These are phyloP conservation scores for Cucumis variabilis DNA, from an alignment of 331 rosid genomes.

Conservation along the genomic window DNA sequence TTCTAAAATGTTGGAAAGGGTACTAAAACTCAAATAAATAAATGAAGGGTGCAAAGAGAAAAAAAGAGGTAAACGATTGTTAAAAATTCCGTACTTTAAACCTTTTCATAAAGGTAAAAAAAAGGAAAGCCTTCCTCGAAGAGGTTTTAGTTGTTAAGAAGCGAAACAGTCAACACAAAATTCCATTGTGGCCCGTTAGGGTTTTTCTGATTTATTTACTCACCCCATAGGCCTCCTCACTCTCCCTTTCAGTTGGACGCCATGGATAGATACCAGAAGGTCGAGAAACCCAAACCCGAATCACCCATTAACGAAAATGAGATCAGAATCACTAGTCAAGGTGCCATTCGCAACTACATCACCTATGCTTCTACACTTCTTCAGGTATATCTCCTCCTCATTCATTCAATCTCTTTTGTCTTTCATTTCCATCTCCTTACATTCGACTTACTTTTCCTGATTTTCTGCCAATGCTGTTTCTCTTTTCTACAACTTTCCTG, in stretches of 20 bases:
- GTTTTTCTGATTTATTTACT: slow-evolving; percentile 34
- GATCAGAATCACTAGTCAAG: slow-evolving; percentile 97
- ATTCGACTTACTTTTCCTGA: not conserved
- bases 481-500: not conserved
- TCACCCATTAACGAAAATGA: slow-evolving; percentile 90
- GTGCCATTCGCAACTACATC: slow-evolving; percentile 97
- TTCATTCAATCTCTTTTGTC: slow-evolving; percentile 36
- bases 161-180: not conserved
- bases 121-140: not conserved
- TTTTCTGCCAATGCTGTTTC: not conserved
- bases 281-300: slow-evolving; percentile 83
- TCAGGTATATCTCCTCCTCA: slow-evolving; percentile 48
- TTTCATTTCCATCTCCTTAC: slow-evolving; percentile 50
- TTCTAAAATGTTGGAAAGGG: too few relatives aligned
- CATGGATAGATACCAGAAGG: slow-evolving; percentile 96
- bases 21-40: too few relatives aligned
- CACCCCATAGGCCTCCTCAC: not conserved
- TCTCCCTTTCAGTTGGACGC: slow-evolving; percentile 15
- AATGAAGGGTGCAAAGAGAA: not conserved
- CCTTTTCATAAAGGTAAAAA: not conserved
- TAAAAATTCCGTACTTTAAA: not conserved
- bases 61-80: not conserved
- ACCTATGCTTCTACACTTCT: slow-evolving; percentile 91
- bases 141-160: slow-evolving; percentile 18
- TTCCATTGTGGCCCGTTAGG: slow-evolving; percentile 23